Evolutionary conservation across 148 eudicot species (phyloP).

Genomic region (Cornus suecica): DNA sequence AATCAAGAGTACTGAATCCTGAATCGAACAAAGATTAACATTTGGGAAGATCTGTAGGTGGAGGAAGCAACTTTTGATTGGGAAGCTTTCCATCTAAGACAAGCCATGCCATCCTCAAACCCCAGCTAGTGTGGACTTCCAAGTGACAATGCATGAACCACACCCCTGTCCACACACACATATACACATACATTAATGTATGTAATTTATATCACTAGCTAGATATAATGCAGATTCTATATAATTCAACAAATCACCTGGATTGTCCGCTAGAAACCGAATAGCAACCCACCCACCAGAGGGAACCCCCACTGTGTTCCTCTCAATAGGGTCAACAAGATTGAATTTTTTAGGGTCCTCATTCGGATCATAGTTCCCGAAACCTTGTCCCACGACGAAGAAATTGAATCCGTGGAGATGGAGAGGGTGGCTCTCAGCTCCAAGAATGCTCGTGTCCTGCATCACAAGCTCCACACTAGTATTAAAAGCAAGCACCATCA

Average conservation of each 20-base stretch:
- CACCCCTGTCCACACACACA: constrained; percentile 18
- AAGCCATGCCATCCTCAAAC: constrained; percentile 38
- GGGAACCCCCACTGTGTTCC: constrained; percentile 19
- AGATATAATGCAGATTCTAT: too few species aligned
- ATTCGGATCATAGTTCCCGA: constrained; percentile 18
- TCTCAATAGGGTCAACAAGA: constrained; percentile 17
- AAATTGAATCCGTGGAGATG: constrained; percentile 22
- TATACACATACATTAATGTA: too few species aligned
- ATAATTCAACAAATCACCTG: constrained; percentile 1
- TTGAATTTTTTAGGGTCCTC: constrained; percentile 16
- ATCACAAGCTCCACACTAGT: constrained; percentile 15
- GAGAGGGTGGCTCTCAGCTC: constrained; percentile 21
- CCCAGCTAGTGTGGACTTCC: constrained; percentile 40
- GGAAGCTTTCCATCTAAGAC: constrained; percentile 39
- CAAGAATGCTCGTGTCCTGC: constrained; percentile 17
- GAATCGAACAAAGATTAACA: constrained; percentile 14
- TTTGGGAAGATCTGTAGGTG: constrained; percentile 37
- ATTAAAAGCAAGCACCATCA: constrained; percentile 10
- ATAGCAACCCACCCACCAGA: constrained; percentile 23
- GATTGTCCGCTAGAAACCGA: constrained; percentile 19
- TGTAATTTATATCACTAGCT: too few species aligned
- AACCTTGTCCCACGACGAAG: constrained; percentile 23
- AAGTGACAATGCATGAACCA: constrained; percentile 41
- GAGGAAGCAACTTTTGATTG: constrained; percentile 35
- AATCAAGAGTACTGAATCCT: not conserved